Evolutionary conservation across 495 filamentous ascomycete species (phyloP).

Genomic region (Penicillium goetzii): DNA sequence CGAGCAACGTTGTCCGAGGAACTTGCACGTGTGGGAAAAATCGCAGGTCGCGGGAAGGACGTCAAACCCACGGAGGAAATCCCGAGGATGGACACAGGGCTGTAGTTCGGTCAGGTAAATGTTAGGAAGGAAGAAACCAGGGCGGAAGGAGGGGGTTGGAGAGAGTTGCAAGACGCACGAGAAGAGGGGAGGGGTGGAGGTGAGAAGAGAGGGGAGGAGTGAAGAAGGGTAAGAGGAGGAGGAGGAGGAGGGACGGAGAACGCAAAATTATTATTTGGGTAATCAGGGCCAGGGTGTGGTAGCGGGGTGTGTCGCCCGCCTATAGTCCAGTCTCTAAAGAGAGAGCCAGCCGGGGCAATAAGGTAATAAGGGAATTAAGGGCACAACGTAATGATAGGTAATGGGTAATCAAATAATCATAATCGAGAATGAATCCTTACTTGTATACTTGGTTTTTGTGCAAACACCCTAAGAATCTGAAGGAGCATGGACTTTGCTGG

Average conservation of each 20-base stretch:
- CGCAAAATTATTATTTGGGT: conserved; percentile 34
- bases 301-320: conserved; percentile 22
- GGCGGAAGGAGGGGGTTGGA: conserved; percentile 10
- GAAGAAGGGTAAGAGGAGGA: conserved; percentile 28
- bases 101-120: background rate
- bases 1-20: conserved; percentile 14
- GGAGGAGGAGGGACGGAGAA: conserved; percentile 31
- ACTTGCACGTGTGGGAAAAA: conserved; percentile 25
- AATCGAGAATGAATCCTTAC: background rate
- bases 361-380: background rate
- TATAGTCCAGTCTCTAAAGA: conserved; percentile 3
- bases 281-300: conserved; percentile 30
- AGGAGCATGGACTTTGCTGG: background rate
- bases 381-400: background rate
- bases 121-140: conserved; percentile 9
- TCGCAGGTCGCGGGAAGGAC: conserved; percentile 2
- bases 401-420: background rate
- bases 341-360: background rate
- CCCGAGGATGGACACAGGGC: conserved; percentile 4
- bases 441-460: background rate
- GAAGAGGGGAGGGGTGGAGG: conserved; percentile 25
- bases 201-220: conserved; percentile 31
- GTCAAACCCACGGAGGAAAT: conserved; percentile 11
- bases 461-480: background rate
- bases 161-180: conserved; percentile 3